These are phyloP conservation scores for Pseudogymnoascus sp. DNA, from an alignment of 2,329 filamentous ascomycete species.

Conservation along the genomic window DNA sequence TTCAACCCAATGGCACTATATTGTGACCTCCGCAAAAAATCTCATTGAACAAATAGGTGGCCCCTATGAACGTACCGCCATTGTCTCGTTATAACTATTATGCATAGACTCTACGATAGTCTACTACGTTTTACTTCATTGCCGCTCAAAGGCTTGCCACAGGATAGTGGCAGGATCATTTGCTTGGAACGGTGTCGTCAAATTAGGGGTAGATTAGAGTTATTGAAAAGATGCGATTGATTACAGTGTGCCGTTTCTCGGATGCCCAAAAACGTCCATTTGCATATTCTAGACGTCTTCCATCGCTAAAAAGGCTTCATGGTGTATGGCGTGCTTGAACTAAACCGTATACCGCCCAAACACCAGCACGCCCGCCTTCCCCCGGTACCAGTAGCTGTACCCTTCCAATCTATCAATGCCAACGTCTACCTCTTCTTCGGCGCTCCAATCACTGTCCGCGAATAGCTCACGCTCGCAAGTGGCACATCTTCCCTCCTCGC, in stretches of 20 bases:
- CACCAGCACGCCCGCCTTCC: not conserved
- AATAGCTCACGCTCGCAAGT: conserved; percentile 28
- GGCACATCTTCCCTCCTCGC: conserved; percentile 34
- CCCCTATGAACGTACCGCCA: not conserved
- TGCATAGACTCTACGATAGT: not conserved
- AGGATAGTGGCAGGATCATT: not conserved
- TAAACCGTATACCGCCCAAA: not conserved
- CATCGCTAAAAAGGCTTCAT: not conserved
- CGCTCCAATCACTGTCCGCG: conserved; percentile 29
- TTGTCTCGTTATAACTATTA: not conserved
- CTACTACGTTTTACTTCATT: not conserved
- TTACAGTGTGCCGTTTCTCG: not conserved
- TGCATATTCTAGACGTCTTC: not conserved
- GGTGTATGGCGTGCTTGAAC: not conserved
- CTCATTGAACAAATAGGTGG: not conserved
- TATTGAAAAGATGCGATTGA: not conserved
- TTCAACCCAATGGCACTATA: not conserved
- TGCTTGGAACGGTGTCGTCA: not conserved
- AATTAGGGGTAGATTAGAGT: not conserved
- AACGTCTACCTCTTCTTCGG: conserved; percentile 23
- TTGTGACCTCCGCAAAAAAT: not conserved
- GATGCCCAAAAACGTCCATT: not conserved
- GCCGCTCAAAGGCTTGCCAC: not conserved
- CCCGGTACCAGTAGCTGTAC: not conserved
- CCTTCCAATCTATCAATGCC: not conserved